These are phyloP conservation scores for Claviceps sp. DNA, from an alignment of 2,329 filamentous ascomycete genomes.

Conservation along the genomic window DNA sequence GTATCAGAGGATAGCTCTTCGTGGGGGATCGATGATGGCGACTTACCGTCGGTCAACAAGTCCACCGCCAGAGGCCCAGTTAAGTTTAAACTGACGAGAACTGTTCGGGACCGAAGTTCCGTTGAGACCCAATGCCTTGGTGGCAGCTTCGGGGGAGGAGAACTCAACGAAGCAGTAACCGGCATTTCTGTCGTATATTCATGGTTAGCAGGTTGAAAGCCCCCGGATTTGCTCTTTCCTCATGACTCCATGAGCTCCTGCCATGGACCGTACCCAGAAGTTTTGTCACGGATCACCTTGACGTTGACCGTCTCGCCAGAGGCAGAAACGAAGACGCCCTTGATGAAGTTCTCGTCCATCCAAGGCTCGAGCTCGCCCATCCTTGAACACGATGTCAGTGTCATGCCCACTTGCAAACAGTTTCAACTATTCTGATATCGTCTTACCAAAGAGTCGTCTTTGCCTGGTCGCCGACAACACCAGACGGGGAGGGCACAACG, in stretches of 20 bases:
- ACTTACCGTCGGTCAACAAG: constrained; percentile 80
- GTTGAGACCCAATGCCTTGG: constrained; percentile 82
- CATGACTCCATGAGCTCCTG: neutral
- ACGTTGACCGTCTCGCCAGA: constrained; percentile 93
- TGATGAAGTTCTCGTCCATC: constrained; percentile 99
- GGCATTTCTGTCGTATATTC: constrained; percentile 53
- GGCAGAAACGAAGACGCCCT: constrained; percentile 76
- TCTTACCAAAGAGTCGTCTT: constrained; percentile 45
- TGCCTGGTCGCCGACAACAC: constrained; percentile 30
- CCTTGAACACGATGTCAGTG: constrained; percentile 37
- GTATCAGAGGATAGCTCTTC: neutral
- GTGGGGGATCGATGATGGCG: neutral
- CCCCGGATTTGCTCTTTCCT: neutral
- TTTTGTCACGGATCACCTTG: constrained; percentile 99
- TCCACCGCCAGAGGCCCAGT: constrained; percentile 96
- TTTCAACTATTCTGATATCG: neutral
- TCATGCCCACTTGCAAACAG: neutral
- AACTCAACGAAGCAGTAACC: constrained; percentile 99
- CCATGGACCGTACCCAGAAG: constrained; percentile 61
- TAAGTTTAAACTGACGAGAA: constrained; percentile 90
- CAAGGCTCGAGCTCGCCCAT: constrained; percentile 98
- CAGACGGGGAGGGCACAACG: constrained; percentile 19
- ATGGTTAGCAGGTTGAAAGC: neutral
- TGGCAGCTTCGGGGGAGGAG: constrained; percentile 64
- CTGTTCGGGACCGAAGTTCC: constrained; percentile 87